Evolutionary conservation across 805 yeast genomes (phyloP).

Genomic region (Saturnispora quitensis): DNA sequence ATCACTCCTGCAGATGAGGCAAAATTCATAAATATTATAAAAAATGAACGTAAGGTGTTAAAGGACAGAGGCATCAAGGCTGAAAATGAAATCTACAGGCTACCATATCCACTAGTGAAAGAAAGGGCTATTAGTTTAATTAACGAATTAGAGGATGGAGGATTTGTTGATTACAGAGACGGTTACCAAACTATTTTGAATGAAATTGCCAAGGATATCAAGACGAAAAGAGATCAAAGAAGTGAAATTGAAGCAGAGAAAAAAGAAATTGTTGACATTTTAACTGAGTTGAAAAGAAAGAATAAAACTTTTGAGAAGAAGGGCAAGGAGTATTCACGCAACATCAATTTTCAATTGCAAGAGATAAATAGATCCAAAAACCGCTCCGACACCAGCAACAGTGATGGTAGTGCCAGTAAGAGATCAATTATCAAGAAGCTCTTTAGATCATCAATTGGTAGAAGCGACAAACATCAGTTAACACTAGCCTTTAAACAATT

Average conservation of each 20-base stretch:
- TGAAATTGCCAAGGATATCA: slow-evolving; percentile 76
- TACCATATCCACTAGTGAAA: slow-evolving; percentile 67
- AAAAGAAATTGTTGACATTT: slow-evolving; percentile 33
- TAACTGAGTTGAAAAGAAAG: slow-evolving; percentile 35
- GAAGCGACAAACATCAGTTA: slow-evolving; percentile 1
- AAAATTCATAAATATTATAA: slow-evolving; percentile 46
- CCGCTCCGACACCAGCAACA: neutral
- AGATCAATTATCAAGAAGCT: slow-evolving; percentile 28
- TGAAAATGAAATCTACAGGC: slow-evolving; percentile 17
- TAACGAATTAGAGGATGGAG: slow-evolving; percentile 63
- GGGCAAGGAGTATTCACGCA: slow-evolving; percentile 37
- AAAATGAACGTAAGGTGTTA: slow-evolving; percentile 34
- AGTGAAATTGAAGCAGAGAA: slow-evolving; percentile 33
- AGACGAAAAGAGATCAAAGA: slow-evolving; percentile 36
- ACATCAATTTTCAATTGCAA: slow-evolving; percentile 35
- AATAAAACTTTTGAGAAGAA: slow-evolving; percentile 37
- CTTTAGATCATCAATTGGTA: slow-evolving; percentile 27
- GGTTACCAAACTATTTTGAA: slow-evolving; percentile 73
- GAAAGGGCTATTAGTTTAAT: slow-evolving; percentile 65
- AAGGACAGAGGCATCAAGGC: slow-evolving; percentile 11
- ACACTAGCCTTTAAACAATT: slow-evolving; percentile 2
- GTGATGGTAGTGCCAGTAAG: slow-evolving; percentile 18
- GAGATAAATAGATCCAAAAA: neutral
- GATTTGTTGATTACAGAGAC: slow-evolving; percentile 54
- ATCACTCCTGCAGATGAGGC: slow-evolving; percentile 64